Percentiles rank a stretch among this genome's conserved stretches.
Conservation (phyloP, 805 yeast genomes). For the Torulaspora microellipsoides region DNA sequence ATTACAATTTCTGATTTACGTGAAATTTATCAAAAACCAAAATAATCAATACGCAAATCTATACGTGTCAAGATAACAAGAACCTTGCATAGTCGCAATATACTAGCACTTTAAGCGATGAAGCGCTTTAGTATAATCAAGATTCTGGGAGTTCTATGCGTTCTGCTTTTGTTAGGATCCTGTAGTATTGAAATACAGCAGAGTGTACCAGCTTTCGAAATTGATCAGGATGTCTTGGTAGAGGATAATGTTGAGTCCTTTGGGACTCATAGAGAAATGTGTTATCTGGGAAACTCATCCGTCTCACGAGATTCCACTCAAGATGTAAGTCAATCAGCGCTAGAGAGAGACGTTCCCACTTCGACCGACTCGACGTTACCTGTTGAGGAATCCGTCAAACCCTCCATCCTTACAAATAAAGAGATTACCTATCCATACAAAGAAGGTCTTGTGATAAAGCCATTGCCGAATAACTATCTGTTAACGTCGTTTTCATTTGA, state of each 20-base stretch:
- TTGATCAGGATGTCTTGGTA: slow-evolving; percentile 6
- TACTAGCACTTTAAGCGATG: too few species aligned
- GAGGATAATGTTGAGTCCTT: not conserved
- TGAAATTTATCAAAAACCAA: too few species aligned
- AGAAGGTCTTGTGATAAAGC: slow-evolving; percentile 60
- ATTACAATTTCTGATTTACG: too few species aligned
- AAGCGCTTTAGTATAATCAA: too few species aligned
- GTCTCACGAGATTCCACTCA: not conserved
- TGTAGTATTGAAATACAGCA: not conserved
- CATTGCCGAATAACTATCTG: slow-evolving; percentile 68
- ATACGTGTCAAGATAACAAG: too few species aligned
- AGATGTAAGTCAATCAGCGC: not conserved
- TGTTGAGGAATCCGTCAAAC: too few species aligned
- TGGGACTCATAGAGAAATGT: slow-evolving; percentile 1
- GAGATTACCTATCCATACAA: slow-evolving; percentile 42
- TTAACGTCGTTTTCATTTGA: slow-evolving; percentile 69
- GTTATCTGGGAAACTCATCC: not conserved
- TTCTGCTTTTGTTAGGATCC: not conserved
- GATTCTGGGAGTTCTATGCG: not conserved
- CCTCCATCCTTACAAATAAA: not conserved
- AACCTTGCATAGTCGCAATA: too few species aligned
- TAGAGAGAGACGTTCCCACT: not conserved
- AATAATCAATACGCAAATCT: too few species aligned
- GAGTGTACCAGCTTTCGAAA: slow-evolving; percentile 1
- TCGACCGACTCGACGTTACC: not conserved